A percentile compares a stretch with the other conserved stretches of the same genome.
Conservation (phyloP, 2,329 filamentous ascomycete genomes). For the Ceratocystis alfenasii region DNA sequence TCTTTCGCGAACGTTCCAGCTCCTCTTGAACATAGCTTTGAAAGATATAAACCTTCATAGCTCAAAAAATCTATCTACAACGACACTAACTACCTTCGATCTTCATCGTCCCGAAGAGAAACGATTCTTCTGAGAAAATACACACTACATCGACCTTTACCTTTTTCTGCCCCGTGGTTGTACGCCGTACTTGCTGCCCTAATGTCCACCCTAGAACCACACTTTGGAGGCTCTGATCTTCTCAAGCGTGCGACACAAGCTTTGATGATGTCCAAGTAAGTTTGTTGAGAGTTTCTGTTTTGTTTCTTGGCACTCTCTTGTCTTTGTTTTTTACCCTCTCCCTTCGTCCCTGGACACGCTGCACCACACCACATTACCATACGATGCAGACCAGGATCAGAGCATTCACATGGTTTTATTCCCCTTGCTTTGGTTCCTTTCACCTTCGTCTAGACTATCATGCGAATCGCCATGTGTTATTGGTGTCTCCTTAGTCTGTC, state of each 20-base stretch:
- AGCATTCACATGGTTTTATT: too few species aligned
- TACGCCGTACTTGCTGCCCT: conserved; percentile 5
- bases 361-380: too few species aligned
- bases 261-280: conserved; percentile 53
- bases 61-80: too few species aligned
- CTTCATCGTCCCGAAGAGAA: too few species aligned
- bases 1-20: too few species aligned
- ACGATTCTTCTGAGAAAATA: not conserved
- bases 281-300: conserved; percentile 25
- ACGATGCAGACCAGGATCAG: too few species aligned
- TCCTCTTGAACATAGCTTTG: too few species aligned
- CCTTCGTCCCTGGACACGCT: too few species aligned
- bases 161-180: not conserved
- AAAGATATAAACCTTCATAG: too few species aligned
- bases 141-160: not conserved
- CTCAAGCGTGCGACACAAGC: conserved; percentile 49
- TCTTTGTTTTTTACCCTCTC: conserved; percentile 5
- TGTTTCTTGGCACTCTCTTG: conserved; percentile 24
- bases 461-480: not conserved
- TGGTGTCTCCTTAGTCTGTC: not conserved
- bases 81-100: too few species aligned
- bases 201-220: conserved; percentile 16
- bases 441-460: not conserved
- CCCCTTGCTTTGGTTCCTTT: conserved; percentile 9
- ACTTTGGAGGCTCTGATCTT: conserved; percentile 42